Conservation (phyloP, 768 basidiomycete species). For the Terana coerulea region DNA sequence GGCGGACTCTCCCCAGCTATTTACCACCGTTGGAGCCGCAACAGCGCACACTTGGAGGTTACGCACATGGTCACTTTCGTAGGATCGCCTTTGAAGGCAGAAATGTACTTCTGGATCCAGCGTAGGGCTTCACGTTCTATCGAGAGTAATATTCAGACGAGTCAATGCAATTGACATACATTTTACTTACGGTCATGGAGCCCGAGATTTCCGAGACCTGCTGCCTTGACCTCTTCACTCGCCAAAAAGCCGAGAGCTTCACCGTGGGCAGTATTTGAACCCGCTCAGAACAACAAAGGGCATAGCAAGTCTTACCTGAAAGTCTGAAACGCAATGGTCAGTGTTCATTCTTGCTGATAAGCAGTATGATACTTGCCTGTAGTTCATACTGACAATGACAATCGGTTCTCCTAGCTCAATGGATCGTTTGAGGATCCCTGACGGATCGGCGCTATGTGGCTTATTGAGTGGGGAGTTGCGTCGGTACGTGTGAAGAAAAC, state of each 20-base stretch:
- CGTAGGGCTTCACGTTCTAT: constrained; percentile 13
- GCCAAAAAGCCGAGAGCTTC: constrained; percentile 42
- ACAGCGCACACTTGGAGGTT: not conserved
- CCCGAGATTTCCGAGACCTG: constrained; percentile 44
- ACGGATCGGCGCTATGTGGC: constrained; percentile 3
- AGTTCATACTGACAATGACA: constrained; percentile 55
- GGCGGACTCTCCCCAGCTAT: constrained; percentile 34
- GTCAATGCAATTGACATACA: not conserved
- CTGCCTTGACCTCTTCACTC: constrained; percentile 36
- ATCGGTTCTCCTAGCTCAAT: constrained; percentile 40
- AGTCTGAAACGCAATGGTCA: not conserved
- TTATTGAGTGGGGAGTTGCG: not conserved
- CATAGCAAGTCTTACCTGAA: not conserved
- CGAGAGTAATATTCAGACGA: not conserved
- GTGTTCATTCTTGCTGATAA: no score
- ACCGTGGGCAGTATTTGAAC: not conserved
- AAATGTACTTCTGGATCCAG: constrained; percentile 14
- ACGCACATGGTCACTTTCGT: constrained; percentile 13
- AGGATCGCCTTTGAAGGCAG: constrained; percentile 11
- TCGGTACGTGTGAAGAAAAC: not conserved
- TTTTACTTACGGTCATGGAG: constrained; percentile 43
- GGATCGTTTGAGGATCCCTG: constrained; percentile 30
- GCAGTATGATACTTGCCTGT: constrained; percentile 30
- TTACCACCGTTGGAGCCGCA: not conserved
- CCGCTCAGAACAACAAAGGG: not conserved